These are phyloP conservation scores for Aspergillus fructus DNA, from an alignment of 2,329 filamentous ascomycete genomes.

Conservation along the genomic window DNA sequence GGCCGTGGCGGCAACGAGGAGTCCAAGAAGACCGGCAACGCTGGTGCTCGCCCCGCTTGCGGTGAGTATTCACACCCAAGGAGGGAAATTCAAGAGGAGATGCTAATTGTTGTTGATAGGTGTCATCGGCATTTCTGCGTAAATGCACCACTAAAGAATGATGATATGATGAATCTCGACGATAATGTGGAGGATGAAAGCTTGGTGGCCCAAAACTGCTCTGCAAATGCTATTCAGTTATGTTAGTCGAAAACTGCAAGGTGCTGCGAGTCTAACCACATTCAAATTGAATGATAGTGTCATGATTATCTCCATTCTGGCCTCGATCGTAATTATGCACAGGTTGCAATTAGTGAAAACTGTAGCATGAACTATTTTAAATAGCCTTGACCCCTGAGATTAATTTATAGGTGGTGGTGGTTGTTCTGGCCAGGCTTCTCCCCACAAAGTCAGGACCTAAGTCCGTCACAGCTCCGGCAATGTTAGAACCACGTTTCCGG, in stretches of 20 bases:
- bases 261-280: conserved; percentile 8
- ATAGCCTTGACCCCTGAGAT: neutral
- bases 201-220: conserved; percentile 11
- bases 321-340: neutral
- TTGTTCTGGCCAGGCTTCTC: conserved; percentile 10
- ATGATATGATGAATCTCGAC: conserved; percentile 13
- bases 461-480: conserved; percentile 26
- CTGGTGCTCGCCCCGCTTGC: conserved; percentile 88
- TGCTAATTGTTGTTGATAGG: conserved; percentile 44
- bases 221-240: neutral
- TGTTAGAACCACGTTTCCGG: conserved; percentile 32
- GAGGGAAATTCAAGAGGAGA: neutral
- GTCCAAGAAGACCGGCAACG: conserved; percentile 98
- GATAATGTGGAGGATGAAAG: conserved; percentile 16
- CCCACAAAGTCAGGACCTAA: conserved; percentile 28
- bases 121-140: conserved; percentile 85
- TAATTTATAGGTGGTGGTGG: neutral
- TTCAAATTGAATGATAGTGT: conserved; percentile 8
- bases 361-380: neutral
- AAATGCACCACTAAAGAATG: conserved; percentile 38
- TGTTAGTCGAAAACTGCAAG: conserved; percentile 18
- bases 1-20: conserved; percentile 89
- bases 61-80: conserved; percentile 56
- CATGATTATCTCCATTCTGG: neutral
- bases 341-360: too few relatives aligned